These are phyloP conservation scores for Triangularia verruculosa DNA, from an alignment of 2,329 filamentous ascomycete species.

Conservation along the genomic window DNA sequence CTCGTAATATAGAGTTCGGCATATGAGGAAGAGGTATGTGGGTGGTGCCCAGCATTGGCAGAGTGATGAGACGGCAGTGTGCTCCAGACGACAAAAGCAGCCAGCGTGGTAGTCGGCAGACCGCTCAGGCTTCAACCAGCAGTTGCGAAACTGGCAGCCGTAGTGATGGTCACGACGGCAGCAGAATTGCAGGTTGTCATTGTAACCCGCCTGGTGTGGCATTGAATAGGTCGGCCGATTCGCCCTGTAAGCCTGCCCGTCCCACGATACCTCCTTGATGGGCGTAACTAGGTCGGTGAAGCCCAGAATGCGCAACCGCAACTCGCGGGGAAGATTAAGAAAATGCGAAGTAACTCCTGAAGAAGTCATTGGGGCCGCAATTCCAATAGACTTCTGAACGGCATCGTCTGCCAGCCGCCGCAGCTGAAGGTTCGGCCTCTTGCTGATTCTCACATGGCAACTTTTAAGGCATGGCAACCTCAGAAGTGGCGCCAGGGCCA, in stretches of 20 bases:
- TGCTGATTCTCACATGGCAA: constrained; percentile 16
- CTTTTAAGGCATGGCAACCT: constrained; percentile 11
- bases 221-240: neutral
- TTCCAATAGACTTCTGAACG: constrained; percentile 5
- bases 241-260: neutral
- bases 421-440: constrained; percentile 3
- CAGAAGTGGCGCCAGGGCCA: constrained; percentile 4
- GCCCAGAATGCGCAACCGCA: constrained; percentile 17
- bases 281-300: constrained; percentile 22
- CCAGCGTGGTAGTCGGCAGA: neutral
- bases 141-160: neutral
- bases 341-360: neutral
- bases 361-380: no score
- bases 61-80: neutral
- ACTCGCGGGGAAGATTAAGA: constrained; percentile 14
- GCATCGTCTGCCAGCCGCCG: constrained; percentile 12
- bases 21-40: neutral
- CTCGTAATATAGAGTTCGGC: neutral
- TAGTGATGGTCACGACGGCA: neutral
- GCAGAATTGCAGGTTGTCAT: neutral
- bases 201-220: neutral
- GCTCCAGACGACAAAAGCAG: constrained; percentile 18
- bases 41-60: neutral
- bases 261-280: constrained; percentile 18
- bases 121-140: neutral